Base-by-base conservation (phyloP, 2,329 filamentous ascomycete species). In the Diaporthe aspalathi region DNA sequence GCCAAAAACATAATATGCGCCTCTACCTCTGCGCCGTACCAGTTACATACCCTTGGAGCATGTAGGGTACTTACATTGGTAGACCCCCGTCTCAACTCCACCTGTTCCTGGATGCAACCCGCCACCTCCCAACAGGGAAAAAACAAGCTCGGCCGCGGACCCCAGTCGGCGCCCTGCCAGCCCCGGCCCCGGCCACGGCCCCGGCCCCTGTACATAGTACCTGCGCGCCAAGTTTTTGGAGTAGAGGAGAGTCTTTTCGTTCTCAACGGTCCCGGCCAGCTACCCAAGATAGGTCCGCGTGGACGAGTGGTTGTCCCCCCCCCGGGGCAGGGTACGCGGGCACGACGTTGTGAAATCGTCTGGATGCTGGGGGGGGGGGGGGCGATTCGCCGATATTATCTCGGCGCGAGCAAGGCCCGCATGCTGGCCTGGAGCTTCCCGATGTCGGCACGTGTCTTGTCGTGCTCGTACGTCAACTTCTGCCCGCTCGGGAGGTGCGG, bases 41-140 rank as follows among this genome's bases (percentile, higher is more conserved):
- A 22, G 29, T 35, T 22, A 56, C 29, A 1, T 38, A 38, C 35
- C 35, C 35, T 38, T 5, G 35, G 35, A 12, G n/a, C n/a, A n/a
- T n/a, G n/a, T n/a, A n/a, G n/a, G n/a, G n/a, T n/a, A n/a, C n/a
- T n/a, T n/a, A 38, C 35, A 12, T 20, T 24, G 53, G 29, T 24
- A 24, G n/a, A n/a, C 40, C 57, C n/a, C 7, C 20, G 12, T 22
- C 38, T 9, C 20, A 7, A 49, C 60, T 63, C 60, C 60, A 63
- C 60, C 60, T 63, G 60, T 63, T 63, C 60, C 60, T 63, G 60
- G 60, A 63, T 63, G 60, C 60, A 63, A 63, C 60, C 60, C 60
- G 60, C 43, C 60, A 43, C 57, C 57, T 29, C 43, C 60, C 27
- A 49, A 49, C 60, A 50, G 38, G 60, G 20, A 35, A 29, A 29